These are phyloP conservation scores for Trichaptum fuscoviolaceum DNA, from an alignment of 768 basidiomycete genomes.

Conservation along the genomic window DNA sequence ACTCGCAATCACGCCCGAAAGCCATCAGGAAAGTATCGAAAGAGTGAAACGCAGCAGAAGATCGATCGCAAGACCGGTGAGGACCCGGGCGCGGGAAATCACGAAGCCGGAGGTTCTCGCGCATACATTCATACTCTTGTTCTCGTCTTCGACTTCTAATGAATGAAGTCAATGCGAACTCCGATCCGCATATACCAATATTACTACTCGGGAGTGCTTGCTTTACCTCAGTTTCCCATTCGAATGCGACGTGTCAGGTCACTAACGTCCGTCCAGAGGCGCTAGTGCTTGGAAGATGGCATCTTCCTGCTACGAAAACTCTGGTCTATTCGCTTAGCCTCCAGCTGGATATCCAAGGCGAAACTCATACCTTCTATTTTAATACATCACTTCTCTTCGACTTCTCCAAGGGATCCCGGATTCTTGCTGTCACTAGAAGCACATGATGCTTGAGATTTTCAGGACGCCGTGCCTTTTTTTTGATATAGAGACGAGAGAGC, in stretches of 20 bases:
- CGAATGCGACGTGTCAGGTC: neutral
- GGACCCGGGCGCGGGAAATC: neutral
- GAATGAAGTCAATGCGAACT: neutral
- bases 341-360: neutral
- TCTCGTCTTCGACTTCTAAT: neutral
- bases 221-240: neutral
- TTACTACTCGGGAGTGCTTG: neutral
- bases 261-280: neutral
- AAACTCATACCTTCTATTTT: neutral
- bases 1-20: neutral
- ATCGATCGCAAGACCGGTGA: neutral
- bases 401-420: neutral
- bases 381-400: neutral
- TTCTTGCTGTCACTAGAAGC: neutral
- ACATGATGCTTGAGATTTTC: neutral
- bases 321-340: neutral
- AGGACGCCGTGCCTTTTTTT: neutral
- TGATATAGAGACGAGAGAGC: neutral
- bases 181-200: neutral
- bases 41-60: slow-evolving; percentile 1
- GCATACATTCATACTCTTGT: neutral
- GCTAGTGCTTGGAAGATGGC: neutral
- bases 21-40: neutral
- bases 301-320: neutral
- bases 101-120: neutral